Conservation (phyloP, 2,329 filamentous ascomycete genomes). For the Fusarium sublunatum region DNA sequence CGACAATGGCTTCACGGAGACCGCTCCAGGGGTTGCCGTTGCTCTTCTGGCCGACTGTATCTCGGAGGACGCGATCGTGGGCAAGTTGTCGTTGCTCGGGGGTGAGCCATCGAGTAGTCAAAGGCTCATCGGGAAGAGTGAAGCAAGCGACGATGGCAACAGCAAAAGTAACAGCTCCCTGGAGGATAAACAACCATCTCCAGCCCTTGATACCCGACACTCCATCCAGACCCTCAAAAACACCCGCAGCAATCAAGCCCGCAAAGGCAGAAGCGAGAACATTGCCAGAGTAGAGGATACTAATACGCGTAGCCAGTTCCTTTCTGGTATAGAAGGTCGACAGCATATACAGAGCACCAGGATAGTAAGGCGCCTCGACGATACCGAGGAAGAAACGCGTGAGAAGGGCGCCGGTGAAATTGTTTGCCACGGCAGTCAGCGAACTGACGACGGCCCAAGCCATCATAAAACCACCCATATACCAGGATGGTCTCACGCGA, state of each 20-base stretch:
- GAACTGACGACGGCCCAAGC: constrained; percentile 56
- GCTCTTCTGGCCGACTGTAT: constrained; percentile 39
- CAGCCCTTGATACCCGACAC: constrained; percentile 44
- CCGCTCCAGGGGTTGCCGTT: constrained; percentile 21
- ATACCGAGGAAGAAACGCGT: constrained; percentile 57
- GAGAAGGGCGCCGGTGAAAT: constrained; percentile 56
- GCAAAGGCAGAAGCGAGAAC: constrained; percentile 54
- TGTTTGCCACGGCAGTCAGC: constrained; percentile 54
- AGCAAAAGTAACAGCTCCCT: constrained; percentile 43
- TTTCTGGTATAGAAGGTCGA: constrained; percentile 67
- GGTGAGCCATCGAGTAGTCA: constrained; percentile 53
- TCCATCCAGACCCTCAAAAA: constrained; percentile 52
- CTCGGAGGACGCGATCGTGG: constrained; percentile 52
- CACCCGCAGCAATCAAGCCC: constrained; percentile 58
- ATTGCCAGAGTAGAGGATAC: constrained; percentile 58
- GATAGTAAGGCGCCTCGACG: constrained; percentile 56
- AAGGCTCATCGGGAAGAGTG: constrained; percentile 53
- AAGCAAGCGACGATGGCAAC: constrained; percentile 50
- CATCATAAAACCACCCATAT: constrained; percentile 54
- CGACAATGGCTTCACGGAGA: constrained; percentile 25
- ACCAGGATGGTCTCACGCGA: constrained; percentile 57
- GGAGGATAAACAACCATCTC: constrained; percentile 51
- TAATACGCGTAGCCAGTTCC: constrained; percentile 56
- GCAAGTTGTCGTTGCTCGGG: constrained; percentile 56
- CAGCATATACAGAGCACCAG: constrained; percentile 55